Conservation (phyloP, 345 rosid genomes). For the Eucalyptus grandis region DNA sequence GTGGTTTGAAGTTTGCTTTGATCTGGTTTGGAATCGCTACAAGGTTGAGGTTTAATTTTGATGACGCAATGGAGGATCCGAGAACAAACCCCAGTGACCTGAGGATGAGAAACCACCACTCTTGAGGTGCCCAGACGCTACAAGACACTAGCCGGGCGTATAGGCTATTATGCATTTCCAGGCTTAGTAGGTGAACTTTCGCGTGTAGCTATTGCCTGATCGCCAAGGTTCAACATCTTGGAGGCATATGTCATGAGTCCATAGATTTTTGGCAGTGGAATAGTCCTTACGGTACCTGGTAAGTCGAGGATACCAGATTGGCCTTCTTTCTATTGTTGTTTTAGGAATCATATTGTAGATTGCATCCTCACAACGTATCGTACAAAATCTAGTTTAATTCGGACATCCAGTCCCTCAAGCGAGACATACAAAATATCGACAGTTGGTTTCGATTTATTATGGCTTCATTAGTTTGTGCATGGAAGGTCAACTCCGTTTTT, state of each 20-base stretch:
- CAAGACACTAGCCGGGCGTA: not conserved
- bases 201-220: not conserved
- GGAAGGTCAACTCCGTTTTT: accelerated
- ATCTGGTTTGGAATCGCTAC: not conserved
- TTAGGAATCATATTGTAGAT: accelerated
- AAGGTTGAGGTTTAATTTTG: not conserved
- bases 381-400: accelerated
- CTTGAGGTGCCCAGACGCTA: not conserved
- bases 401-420: accelerated
- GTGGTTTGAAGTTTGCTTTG: not conserved
- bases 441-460: no score
- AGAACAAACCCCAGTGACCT: not conserved
- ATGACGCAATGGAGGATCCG: not conserved
- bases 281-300: not conserved
- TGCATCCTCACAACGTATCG: accelerated
- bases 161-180: not conserved
- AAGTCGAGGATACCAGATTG: not conserved
- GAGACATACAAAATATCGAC: accelerated
- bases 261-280: not conserved
- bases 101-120: not conserved
- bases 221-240: not conserved
- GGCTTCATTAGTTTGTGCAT: accelerated
- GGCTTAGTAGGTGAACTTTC: not conserved
- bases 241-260: not conserved
- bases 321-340: not conserved